phyloP scores from a whole-genome alignment of 306 rosid species.

The Echinosophora koreensis region DNA sequence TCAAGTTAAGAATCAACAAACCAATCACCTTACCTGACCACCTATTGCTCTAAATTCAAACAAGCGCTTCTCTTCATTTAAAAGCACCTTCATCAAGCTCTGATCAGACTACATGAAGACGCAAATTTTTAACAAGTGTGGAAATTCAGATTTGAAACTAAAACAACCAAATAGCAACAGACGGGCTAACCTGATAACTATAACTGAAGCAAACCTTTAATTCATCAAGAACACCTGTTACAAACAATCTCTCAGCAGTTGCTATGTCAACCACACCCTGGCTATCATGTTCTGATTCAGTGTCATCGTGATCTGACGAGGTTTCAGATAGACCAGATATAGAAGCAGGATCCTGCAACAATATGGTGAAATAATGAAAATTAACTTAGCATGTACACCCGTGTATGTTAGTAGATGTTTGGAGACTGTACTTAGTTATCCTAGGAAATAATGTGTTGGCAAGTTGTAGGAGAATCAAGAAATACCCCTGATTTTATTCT shows the following conservation, averaged over 20 bases:
- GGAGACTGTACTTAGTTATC: too few relatives aligned
- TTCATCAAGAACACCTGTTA: conserved; percentile 95
- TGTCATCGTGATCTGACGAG: conserved; percentile 81
- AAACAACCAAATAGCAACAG: conserved; percentile 32
- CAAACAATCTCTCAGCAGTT: conserved; percentile 70
- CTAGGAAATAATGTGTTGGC: too few relatives aligned
- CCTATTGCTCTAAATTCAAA: conserved; percentile 98
- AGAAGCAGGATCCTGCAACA: conserved; percentile 82
- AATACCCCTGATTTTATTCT: too few relatives aligned
- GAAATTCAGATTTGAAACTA: conserved; percentile 41
- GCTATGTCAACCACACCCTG: conserved; percentile 49
- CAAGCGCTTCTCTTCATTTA: conserved; percentile 72
- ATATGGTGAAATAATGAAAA: conserved; percentile 25
- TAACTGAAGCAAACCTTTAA: conserved; percentile 86
- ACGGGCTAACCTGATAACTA: conserved; percentile 71
- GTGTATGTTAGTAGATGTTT: too few relatives aligned
- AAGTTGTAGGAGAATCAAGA: too few relatives aligned
- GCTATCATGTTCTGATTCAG: conserved; percentile 63
- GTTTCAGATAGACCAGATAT: conserved; percentile 80
- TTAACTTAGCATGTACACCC: too few relatives aligned
- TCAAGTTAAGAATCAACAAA: conserved; percentile 13
- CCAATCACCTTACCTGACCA: conserved; percentile 75
- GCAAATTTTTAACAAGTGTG: conserved; percentile 44
- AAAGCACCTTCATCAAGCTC: conserved; percentile 79
- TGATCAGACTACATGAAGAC: conserved; percentile 66